These are phyloP conservation scores for Saccharomyces cerevisiae DNA, from an alignment of 805 yeast genomes.

Conservation along the genomic window DNA sequence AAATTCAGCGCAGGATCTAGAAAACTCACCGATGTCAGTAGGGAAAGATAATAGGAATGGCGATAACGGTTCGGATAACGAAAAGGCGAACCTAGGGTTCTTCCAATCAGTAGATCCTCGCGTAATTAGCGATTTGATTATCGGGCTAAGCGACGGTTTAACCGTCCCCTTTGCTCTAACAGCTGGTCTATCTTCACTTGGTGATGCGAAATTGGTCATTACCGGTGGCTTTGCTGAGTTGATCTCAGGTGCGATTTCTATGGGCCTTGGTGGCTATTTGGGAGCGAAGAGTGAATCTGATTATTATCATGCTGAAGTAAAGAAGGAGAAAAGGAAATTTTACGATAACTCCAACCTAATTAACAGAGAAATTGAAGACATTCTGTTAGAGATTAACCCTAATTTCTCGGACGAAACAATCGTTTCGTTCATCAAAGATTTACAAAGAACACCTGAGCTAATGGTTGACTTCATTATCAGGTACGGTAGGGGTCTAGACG, in stretches of 20 bases:
- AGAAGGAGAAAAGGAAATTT: conserved; percentile 58
- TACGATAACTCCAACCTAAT: conserved; percentile 57
- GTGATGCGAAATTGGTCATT: conserved; percentile 81
- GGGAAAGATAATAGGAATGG: background rate
- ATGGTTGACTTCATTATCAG: conserved; percentile 82
- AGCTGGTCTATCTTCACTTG: conserved; percentile 88
- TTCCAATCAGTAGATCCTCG: conserved; percentile 71
- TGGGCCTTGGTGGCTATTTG: conserved; percentile 95
- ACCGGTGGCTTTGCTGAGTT: conserved; percentile 98
- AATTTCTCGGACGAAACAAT: conserved; percentile 61
- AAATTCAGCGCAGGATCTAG: background rate
- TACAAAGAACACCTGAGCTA: conserved; percentile 66
- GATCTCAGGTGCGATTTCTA: conserved; percentile 92
- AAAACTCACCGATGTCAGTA: background rate
- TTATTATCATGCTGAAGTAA: conserved; percentile 63
- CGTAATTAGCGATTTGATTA: conserved; percentile 85
- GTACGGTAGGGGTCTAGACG: conserved; percentile 88
- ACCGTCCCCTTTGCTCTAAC: conserved; percentile 98
- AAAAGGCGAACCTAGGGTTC: conserved; percentile 20
- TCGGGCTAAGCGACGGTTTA: conserved; percentile 90
- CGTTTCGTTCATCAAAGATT: conserved; percentile 62
- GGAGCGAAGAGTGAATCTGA: conserved; percentile 89
- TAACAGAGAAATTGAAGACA: conserved; percentile 74
- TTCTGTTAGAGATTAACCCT: conserved; percentile 58
- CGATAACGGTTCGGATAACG: background rate